Base-by-base conservation (phyloP, 257 asterid species). In the Echium plantagineum region DNA sequence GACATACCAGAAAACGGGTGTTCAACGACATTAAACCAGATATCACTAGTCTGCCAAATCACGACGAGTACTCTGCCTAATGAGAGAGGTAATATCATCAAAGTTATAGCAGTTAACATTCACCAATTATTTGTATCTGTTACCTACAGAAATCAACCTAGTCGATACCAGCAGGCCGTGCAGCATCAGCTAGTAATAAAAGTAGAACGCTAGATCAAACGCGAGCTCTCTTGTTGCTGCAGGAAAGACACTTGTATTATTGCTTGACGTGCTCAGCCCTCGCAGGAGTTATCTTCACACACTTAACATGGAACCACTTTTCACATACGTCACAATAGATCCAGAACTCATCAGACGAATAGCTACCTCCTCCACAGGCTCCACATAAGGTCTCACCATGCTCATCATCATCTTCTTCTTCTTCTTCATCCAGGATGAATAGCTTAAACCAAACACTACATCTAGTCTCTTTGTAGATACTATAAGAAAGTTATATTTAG, bases 291-390 rank as follows among this genome's bases (percentile, higher is more conserved):
- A 86, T 82, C 82, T 86, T 86, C 66, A 86, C 95, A n/a, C 95
- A 89, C 69, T 86, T 75, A 15, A 95, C 97, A 54, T 86, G 97
- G 72, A 84, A 86, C 97, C 97, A 89, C 67, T 70, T 84, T 79
- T 86, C 91, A 32, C 95, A 86, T 18, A 74, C 61, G 69, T 89
- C 95, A 17, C 97, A 89, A 72, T 84, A 83, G 47, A 89, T 89
- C 95, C 95, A 85, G 72, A 83, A 89, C 49, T 83, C 90, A 59
- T 80, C 87, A 0, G 84, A 69, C 49, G 80, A 79, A 53, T 85
- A 83, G 64, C 74, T 80, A 20, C 77, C 82, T 0, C n/a, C n/a
- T n/a, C 82, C 83, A 63, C 96, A 88, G 6, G 81, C 76, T 1
- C 96, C 95, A 4, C 95, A 85, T 42, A 80, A 24, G 1, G 95